Evolutionary conservation across 108 stramenopile genomes (phyloP).

Genomic region (Nitzschia putrida): DNA sequence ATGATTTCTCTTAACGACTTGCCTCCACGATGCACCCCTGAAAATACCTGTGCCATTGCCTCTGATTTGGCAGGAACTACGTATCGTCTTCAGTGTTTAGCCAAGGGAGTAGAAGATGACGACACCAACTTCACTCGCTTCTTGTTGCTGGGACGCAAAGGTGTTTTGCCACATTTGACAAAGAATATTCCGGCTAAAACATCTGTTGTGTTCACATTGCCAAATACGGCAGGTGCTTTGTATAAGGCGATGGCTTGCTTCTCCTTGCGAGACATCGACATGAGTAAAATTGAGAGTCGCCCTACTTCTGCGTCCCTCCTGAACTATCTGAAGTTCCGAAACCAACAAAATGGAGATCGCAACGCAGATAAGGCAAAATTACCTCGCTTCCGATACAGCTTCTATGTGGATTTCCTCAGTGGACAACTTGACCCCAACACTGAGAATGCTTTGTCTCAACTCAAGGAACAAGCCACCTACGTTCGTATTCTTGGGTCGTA

Average conservation of each 20-base stretch:
- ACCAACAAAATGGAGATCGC: slow-evolving; percentile 48
- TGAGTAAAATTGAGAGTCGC: slow-evolving; percentile 95
- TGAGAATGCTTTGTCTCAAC: slow-evolving; percentile 81
- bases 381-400: slow-evolving; percentile 89
- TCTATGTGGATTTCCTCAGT: slow-evolving; percentile 87
- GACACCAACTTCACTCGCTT: slow-evolving; percentile 98
- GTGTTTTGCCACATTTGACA: slow-evolving; percentile 63
- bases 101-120: slow-evolving; percentile 95
- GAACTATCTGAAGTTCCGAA: slow-evolving; percentile 81
- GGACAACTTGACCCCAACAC: slow-evolving; percentile 70
- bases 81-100: slow-evolving; percentile 88
- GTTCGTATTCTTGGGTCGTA: slow-evolving; percentile 86
- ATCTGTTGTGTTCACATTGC: slow-evolving; percentile 92
- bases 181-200: slow-evolving; percentile 88
- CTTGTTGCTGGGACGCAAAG: slow-evolving; percentile 82
- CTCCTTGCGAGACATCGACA: slow-evolving; percentile 92
- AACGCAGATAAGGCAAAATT: slow-evolving; percentile 42
- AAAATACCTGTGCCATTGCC: slow-evolving; percentile 93
- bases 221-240: slow-evolving; percentile 90
- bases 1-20: slow-evolving; percentile 79
- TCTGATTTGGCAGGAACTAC: slow-evolving; percentile 90
- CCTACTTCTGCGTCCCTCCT: slow-evolving; percentile 87
- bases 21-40: slow-evolving; percentile 76
- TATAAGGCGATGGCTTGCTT: slow-evolving; percentile 97
- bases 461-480: slow-evolving; percentile 85